These are phyloP conservation scores for Aspergillus ochraceus DNA, from an alignment of 2,329 filamentous ascomycete genomes.

Conservation along the genomic window DNA sequence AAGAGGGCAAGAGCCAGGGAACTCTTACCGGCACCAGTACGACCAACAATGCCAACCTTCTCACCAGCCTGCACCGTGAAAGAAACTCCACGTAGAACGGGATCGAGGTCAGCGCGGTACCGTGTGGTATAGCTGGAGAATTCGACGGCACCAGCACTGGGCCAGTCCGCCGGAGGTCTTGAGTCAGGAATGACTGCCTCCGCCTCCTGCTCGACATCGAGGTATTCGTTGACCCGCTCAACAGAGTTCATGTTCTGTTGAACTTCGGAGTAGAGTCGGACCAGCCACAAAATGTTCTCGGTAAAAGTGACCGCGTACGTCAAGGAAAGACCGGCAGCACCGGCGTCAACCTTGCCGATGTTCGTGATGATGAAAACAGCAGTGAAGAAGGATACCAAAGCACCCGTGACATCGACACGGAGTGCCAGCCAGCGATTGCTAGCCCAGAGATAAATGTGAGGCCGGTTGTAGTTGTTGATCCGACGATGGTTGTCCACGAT, in stretches of 20 bases:
- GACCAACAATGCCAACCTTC: conserved; percentile 93
- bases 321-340: conserved; percentile 87
- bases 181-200: conserved; percentile 73
- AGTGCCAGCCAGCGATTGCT: conserved; percentile 96
- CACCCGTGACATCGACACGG: conserved; percentile 85
- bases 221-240: conserved; percentile 94
- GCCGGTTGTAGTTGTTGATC: conserved; percentile 87
- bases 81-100: conserved; percentile 77
- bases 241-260: conserved; percentile 99
- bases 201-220: conserved; percentile 94
- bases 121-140: conserved; percentile 87
- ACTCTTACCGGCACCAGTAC: conserved; percentile 95
- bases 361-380: conserved; percentile 87
- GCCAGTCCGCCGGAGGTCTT: conserved; percentile 79
- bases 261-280: conserved; percentile 88
- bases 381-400: conserved; percentile 89
- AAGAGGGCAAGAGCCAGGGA: conserved; percentile 91
- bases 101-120: conserved; percentile 83
- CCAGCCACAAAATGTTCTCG: conserved; percentile 95
- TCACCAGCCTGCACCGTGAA: conserved; percentile 85
- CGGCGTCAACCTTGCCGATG: conserved; percentile 80
- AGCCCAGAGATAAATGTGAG: conserved; percentile 95
- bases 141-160: conserved; percentile 78
- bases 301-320: conserved; percentile 97
- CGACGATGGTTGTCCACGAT: conserved; percentile 84